phyloP scores from a whole-genome alignment of 768 basidiomycete genomes.

The Solioccasus polychromus region DNA sequence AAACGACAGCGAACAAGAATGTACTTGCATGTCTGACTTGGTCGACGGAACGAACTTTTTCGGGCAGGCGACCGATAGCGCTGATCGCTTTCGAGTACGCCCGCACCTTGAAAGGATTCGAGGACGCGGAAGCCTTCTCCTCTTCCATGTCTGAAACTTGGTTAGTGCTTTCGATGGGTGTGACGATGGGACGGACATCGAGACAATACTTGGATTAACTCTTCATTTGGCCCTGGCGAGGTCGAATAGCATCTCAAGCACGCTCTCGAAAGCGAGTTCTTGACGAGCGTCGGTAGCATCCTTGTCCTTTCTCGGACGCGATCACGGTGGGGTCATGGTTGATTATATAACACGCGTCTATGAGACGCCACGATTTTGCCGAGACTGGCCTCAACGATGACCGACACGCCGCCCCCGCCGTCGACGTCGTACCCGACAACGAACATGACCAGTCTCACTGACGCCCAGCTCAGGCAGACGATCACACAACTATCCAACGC shows the following conservation, averaged over 20 bases:
- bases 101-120: constrained; percentile 49
- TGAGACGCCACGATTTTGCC: neutral
- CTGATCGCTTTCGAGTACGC: constrained; percentile 50
- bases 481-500: constrained; percentile 51
- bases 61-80: constrained; percentile 37
- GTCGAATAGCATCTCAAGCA: constrained; percentile 18
- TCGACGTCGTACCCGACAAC: constrained; percentile 32
- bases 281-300: constrained; percentile 23
- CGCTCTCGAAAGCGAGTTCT: constrained; percentile 3
- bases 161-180: neutral
- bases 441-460: constrained; percentile 48
- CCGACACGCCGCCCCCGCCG: constrained; percentile 25
- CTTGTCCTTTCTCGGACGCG: no score
- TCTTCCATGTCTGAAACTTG: constrained; percentile 36
- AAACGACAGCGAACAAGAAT: neutral
- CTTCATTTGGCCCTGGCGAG: constrained; percentile 32
- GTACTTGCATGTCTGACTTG: constrained; percentile 34
- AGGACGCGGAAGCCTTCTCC: constrained; percentile 34
- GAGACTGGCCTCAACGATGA: constrained; percentile 18
- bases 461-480: constrained; percentile 61
- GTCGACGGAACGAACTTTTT: constrained; percentile 42
- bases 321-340: no score
- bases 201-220: constrained; percentile 39
- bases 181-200: constrained; percentile 34
- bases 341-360: constrained; percentile 28